Evolutionary conservation across 768 basidiomycete species (phyloP).

Genomic region (Coprinellus micaceus): DNA sequence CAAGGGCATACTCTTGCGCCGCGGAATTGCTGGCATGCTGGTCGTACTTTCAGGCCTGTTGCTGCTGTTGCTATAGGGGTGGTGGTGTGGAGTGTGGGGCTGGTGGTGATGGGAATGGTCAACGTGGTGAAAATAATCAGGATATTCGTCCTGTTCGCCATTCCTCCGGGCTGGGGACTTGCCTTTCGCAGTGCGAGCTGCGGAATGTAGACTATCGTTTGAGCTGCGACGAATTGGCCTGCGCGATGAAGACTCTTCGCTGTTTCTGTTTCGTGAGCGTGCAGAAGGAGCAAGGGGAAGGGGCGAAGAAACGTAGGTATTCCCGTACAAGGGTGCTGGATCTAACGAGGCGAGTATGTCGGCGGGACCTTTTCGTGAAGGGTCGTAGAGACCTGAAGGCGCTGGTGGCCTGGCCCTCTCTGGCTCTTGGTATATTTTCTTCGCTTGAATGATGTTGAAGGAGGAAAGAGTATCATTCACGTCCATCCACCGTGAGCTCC

Average conservation of each 20-base stretch:
- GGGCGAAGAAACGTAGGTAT: slow-evolving; percentile 23
- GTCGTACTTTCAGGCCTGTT: slow-evolving; percentile 4
- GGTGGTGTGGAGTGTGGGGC: neutral
- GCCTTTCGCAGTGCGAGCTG: slow-evolving; percentile 17
- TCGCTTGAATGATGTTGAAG: slow-evolving; percentile 30
- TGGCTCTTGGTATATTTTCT: slow-evolving; percentile 24
- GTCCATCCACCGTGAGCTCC: slow-evolving; percentile 66
- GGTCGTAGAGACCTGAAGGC: slow-evolving; percentile 1
- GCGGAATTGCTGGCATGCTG: slow-evolving; percentile 18
- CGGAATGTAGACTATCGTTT: slow-evolving; percentile 20
- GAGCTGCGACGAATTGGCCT: slow-evolving; percentile 19
- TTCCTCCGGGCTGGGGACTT: slow-evolving; percentile 14
- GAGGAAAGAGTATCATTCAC: slow-evolving; percentile 48
- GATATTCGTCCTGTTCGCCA: neutral
- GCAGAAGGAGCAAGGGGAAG: slow-evolving; percentile 22
- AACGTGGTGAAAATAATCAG: slow-evolving; percentile 5
- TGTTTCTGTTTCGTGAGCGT: slow-evolving; percentile 23
- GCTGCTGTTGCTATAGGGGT: slow-evolving; percentile 13
- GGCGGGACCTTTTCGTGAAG: slow-evolving; percentile 11
- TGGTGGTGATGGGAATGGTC: neutral
- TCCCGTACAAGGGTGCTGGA: slow-evolving; percentile 11
- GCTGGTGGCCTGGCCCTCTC: slow-evolving; percentile 9
- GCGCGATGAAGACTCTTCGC: slow-evolving; percentile 11
- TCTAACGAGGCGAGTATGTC: slow-evolving; percentile 25
- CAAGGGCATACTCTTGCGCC: slow-evolving; percentile 53